Base-by-base conservation (phyloP, 2,329 filamentous ascomycete species). In the Talaromyces piceae region DNA sequence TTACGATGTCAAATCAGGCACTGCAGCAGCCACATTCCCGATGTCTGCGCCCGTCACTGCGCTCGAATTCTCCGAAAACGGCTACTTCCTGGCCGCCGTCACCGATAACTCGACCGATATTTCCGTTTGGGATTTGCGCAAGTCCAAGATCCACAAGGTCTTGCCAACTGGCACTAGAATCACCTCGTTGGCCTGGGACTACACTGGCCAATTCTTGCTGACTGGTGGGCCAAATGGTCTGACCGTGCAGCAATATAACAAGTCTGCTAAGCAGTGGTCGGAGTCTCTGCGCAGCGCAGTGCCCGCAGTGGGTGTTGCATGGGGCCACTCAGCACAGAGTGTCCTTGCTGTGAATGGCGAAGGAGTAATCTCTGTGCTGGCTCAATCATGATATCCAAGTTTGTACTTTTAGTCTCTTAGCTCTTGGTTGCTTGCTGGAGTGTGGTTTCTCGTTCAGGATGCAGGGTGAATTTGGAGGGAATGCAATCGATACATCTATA, bases 51-150 rank as follows among this genome's bases (percentile, higher is more conserved):
- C 90, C 0, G 79, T 96, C 3, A 82, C 87, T 60, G 81, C 83
- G 9, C 73, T 98, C 37, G 78, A 80, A 53, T 98, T 98, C 71
- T 96, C 91, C 0, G 93, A 98, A 69, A 98, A 98, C 61, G 93
- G 93, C 22, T 95, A 88, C 61, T 97, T 91, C 88, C 84, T 98
- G 57, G 91, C 91, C 1, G 87, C 89, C 4, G 84, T 85, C 6
- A 83, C 86, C 53, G 84, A 89, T 67, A 84, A 83, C 26, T 87
- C 90, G 57, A 87, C 83, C 20, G 84, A 78, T 22, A 84, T 95
- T 31, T 87, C 87, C 8, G 82, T 97, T 50, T 97, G 94, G 77
- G 91, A 97, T 68, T 77, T 98, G 54, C 85, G 93, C 60, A 96
- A 95, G 72, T 83, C 86, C 16, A 84, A 84, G 4, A 80, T 83